phyloP scores from a whole-genome alignment of 257 asterid species.

The Agastache rugosa region DNA sequence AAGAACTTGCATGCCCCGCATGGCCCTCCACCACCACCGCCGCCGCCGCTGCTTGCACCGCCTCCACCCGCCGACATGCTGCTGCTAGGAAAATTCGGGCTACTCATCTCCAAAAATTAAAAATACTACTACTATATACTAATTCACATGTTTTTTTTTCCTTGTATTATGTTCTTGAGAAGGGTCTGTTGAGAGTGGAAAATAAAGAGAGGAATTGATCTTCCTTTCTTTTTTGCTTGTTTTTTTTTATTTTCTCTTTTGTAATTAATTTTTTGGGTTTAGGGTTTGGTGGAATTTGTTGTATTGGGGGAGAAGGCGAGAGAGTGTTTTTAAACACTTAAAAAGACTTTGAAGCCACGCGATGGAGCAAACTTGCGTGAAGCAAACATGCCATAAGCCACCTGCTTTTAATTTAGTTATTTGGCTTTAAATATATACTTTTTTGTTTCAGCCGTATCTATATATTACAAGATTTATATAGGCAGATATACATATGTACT shows the following conservation, averaged over 20 bases:
- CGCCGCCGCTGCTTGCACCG: slow-evolving; percentile 21
- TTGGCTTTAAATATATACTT: slow-evolving; percentile 15
- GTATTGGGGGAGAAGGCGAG: slow-evolving; percentile 30
- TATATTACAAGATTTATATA: not conserved
- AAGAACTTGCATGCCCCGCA: slow-evolving; percentile 94
- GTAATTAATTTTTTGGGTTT: not conserved
- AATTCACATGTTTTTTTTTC: not conserved
- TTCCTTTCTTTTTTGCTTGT: too few species aligned
- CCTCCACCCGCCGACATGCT: slow-evolving; percentile 28
- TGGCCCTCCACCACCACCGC: slow-evolving; percentile 54
- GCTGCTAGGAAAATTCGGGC: slow-evolving; percentile 40
- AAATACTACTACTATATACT: not conserved
- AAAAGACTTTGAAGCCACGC: slow-evolving; percentile 87
- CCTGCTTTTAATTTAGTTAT: slow-evolving; percentile 51
- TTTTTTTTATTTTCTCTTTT: not conserved
- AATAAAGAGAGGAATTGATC: not conserved
- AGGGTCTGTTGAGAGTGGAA: not conserved
- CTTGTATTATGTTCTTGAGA: not conserved
- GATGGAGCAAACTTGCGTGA: slow-evolving; percentile 91
- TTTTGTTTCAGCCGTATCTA: not conserved
- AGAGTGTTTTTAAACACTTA: slow-evolving; percentile 45
- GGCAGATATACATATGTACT: not conserved
- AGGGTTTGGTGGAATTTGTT: slow-evolving; percentile 56
- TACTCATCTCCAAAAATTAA: slow-evolving; percentile 40
- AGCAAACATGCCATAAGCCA: slow-evolving; percentile 78